Evolutionary conservation across 306 rosid species (phyloP).

Genomic region (Quercus parvula): DNA sequence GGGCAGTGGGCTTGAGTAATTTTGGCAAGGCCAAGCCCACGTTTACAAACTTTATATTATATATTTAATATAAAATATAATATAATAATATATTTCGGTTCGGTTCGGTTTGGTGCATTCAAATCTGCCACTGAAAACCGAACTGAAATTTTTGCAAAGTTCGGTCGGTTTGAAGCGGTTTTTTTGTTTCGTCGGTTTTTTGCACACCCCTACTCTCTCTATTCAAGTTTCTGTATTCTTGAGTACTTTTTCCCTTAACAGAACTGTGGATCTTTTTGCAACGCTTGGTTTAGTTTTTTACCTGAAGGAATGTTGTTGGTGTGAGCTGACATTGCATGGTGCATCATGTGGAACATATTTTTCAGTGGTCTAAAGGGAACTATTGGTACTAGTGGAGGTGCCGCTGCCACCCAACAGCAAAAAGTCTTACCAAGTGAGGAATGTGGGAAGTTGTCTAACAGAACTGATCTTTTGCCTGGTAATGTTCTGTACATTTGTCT

Average conservation of each 20-base stretch:
- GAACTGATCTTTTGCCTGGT: conserved; percentile 18
- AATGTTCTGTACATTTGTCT: neutral
- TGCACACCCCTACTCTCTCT: neutral
- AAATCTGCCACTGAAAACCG: too few relatives aligned
- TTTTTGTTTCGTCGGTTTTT: too few relatives aligned
- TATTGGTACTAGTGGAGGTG: conserved; percentile 7
- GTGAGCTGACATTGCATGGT: conserved; percentile 6
- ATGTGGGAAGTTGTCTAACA: conserved; percentile 29
- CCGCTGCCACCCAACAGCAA: conserved; percentile 18
- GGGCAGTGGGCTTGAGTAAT: too few relatives aligned
- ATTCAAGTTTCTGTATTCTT: neutral
- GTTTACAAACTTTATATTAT: too few relatives aligned
- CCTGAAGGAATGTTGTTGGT: neutral
- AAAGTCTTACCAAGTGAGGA: conserved; percentile 18
- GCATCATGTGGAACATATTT: conserved; percentile 22
- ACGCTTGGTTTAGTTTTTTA: neutral
- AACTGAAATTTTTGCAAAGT: too few relatives aligned
- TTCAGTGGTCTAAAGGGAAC: conserved; percentile 27
- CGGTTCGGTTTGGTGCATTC: too few relatives aligned
- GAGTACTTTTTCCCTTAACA: neutral
- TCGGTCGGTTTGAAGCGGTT: too few relatives aligned
- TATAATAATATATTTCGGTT: too few relatives aligned
- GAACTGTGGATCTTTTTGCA: neutral
- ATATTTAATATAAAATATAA: too few relatives aligned
- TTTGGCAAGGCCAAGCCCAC: too few relatives aligned